Evolutionary conservation across 495 filamentous ascomycete genomes (phyloP).

Genomic region (Neurospora terricola): DNA sequence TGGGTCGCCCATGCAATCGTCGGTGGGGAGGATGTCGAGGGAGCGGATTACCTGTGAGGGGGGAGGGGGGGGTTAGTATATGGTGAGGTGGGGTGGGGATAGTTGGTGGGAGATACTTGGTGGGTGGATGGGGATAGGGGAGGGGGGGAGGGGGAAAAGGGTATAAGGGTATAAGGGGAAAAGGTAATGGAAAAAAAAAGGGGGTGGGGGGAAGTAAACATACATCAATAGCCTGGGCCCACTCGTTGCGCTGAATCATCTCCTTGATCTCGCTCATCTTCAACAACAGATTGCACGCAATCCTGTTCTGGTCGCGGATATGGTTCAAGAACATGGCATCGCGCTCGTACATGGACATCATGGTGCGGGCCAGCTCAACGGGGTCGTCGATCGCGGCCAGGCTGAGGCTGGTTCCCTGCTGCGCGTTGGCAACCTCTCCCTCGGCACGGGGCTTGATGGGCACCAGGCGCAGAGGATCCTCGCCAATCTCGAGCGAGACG

Average conservation of each 20-base stretch:
- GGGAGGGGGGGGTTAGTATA: conserved; percentile 13
- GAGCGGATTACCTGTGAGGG: conserved; percentile 53
- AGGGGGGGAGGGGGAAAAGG: background rate
- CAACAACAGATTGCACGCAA: conserved; percentile 62
- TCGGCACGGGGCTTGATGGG: conserved; percentile 59
- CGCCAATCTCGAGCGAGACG: conserved; percentile 69
- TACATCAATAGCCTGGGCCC: conserved; percentile 75
- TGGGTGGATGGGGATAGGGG: background rate
- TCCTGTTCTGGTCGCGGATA: conserved; percentile 55
- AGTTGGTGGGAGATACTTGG: too few species aligned
- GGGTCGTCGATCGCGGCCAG: conserved; percentile 84
- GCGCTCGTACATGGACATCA: conserved; percentile 68
- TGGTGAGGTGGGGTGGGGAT: background rate
- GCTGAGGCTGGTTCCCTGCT: conserved; percentile 55
- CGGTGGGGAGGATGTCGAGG: conserved; percentile 62
- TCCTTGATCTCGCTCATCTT: conserved; percentile 69
- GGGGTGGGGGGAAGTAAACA: conserved; percentile 27
- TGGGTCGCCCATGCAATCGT: conserved; percentile 60
- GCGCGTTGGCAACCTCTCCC: conserved; percentile 18
- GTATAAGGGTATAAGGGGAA: background rate
- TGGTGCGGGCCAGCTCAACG: conserved; percentile 62
- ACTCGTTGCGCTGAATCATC: conserved; percentile 56
- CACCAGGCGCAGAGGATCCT: conserved; percentile 62
- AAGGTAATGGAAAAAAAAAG: background rate
- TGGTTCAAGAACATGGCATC: conserved; percentile 64